Base-by-base conservation (phyloP, 139 green algal species). In the Chara braunii region DNA sequence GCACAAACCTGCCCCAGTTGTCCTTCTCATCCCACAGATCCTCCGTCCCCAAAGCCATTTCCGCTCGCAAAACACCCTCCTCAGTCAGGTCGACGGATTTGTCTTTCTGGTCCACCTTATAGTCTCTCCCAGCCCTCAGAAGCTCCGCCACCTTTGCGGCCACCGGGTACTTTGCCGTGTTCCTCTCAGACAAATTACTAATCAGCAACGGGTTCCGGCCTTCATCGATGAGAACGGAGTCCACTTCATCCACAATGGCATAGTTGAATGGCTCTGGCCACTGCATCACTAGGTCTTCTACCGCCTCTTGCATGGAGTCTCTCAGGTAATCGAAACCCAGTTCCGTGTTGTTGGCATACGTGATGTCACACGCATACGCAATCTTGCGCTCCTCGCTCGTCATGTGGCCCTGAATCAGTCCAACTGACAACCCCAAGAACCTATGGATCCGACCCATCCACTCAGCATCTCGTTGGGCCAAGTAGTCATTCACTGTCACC, bases 191-290 rank as follows among this genome's bases (percentile, higher is more conserved):
- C 8, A 50, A 32, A 1, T 36, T 18, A 11, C 40, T 72, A 33
- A 90, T 77, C 23, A 90, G 72, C 7, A 92, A 68, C 1, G 86
- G 86, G 37, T 80, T 89, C 37, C 75, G 44, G 28, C 75, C 80
- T 26, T 90, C 81, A 53, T 92, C 86, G n/a, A 93, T 88, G 29
- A 93, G 66, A 24, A 93, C 60, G 1, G 74, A 84, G 73, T 93
- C 86, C 5, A 87, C 86, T 68, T 93, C 86, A 51, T 93, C 86
- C 5, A 97, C 81, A 8, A 98, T 84, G 18, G 83, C 86, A 65
- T 80, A 95, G 68, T 88, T 28, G 32, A 93, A 72, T 2, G 44
- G 23, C 3, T 64, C n/a, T 2, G 63, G 33, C 61, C 37, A 56
- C 2, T 42, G 7, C 24, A 77, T 9, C 4, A 72, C 50, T 22